Percentiles rank a stretch among this genome's conserved stretches.
Conservation (phyloP, 1,139 yeast genomes). For the Kurtzmaniella quercitrusa region DNA sequence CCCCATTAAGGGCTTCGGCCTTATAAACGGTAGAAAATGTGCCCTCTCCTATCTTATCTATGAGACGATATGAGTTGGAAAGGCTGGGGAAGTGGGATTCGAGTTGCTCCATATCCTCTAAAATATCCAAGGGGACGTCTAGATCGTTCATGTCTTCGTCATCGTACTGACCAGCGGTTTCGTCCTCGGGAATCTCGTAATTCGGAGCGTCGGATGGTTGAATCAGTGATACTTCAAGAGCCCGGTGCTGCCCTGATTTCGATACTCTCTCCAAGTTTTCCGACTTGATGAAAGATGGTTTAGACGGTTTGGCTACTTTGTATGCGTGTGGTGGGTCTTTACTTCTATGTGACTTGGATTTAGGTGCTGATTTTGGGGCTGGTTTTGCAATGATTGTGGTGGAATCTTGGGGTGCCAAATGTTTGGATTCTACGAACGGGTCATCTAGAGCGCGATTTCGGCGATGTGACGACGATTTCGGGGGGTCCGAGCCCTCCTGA, state of each 20-base stretch:
- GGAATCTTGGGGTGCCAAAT: background rate
- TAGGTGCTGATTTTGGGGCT: background rate
- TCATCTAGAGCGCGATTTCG: constrained; percentile 17
- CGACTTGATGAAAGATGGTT: constrained; percentile 4
- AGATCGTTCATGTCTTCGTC: constrained; percentile 20
- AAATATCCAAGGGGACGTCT: constrained; percentile 47
- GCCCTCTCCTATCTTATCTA: constrained; percentile 93
- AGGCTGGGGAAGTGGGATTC: constrained; percentile 63
- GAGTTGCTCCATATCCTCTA: constrained; percentile 64
- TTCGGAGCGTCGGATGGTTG: background rate
- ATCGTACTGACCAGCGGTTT: background rate
- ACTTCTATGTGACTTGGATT: background rate
- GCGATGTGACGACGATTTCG: constrained; percentile 10
- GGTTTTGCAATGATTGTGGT: background rate
- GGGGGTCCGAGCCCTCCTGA: background rate
- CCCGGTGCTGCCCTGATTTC: background rate
- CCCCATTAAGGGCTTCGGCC: constrained; percentile 65
- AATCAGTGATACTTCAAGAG: too few species aligned
- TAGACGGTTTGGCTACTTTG: background rate
- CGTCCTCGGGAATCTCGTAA: background rate
- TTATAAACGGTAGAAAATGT: constrained; percentile 89
- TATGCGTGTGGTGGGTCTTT: background rate
- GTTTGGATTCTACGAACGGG: constrained; percentile 24
- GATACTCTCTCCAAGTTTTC: constrained; percentile 2
- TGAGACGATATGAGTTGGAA: constrained; percentile 54